Percentiles rank a stretch among this genome's conserved stretches.
Conservation (phyloP, 441 rosid species). For the Corymbia calophylla region DNA sequence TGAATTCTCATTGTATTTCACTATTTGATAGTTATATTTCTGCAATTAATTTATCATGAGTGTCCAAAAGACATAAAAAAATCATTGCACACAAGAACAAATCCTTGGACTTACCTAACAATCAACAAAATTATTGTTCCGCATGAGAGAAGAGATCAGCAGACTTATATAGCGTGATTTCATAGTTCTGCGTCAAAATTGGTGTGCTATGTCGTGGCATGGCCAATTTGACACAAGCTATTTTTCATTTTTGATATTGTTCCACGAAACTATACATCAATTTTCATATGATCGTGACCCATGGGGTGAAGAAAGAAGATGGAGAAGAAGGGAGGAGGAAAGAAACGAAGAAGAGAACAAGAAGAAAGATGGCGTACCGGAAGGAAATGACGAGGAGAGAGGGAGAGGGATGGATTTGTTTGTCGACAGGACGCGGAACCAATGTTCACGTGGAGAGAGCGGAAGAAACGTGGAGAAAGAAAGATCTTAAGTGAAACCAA, state of each 20-base stretch:
- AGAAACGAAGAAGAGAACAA: neutral
- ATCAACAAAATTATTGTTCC: neutral
- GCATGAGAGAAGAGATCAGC: neutral
- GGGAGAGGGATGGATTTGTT: too few relatives aligned
- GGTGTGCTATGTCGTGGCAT: neutral
- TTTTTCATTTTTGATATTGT: neutral
- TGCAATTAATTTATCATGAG: neutral
- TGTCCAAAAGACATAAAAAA: neutral
- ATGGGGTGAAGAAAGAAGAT: neutral
- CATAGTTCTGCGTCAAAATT: neutral
- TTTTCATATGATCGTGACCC: neutral
- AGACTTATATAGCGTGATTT: neutral
- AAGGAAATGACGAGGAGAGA: too few relatives aligned
- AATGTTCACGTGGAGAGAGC: too few relatives aligned
- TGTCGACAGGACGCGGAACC: too few relatives aligned
- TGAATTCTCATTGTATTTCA: neutral
- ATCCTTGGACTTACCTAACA: neutral
- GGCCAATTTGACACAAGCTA: neutral
- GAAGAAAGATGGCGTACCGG: too few relatives aligned
- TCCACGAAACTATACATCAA: neutral
- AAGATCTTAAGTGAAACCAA: too few relatives aligned
- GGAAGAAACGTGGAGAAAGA: too few relatives aligned
- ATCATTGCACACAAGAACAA: neutral
- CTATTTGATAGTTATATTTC: neutral
- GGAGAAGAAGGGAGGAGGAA: neutral